phyloP scores from a whole-genome alignment of 768 basidiomycete species.

The Tulasnella sp. region DNA sequence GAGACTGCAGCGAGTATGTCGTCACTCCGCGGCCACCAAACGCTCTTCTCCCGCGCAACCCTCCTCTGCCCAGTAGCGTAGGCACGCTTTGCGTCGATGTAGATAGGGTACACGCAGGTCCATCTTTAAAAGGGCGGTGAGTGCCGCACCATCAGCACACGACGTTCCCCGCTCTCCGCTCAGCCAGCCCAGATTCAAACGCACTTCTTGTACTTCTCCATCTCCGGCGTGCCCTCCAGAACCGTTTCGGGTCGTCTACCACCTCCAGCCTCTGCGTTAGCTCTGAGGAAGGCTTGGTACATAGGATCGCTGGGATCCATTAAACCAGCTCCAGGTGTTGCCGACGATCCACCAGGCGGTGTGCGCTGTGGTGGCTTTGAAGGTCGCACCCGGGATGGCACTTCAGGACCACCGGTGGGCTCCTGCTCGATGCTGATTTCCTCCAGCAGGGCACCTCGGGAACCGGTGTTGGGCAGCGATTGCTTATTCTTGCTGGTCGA shows the following conservation, averaged over 20 bases:
- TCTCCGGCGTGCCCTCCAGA: slow-evolving; percentile 45
- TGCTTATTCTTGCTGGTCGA: slow-evolving; percentile 5
- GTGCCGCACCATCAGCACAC: neutral
- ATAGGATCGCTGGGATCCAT: slow-evolving; percentile 17
- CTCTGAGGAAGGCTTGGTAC: slow-evolving; percentile 7
- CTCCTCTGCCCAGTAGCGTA: slow-evolving; percentile 80
- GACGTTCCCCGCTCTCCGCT: neutral
- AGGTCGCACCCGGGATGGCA: neutral
- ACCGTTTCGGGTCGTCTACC: neutral
- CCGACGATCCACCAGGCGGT: slow-evolving; percentile 2
- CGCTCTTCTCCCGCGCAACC: slow-evolving; percentile 67
- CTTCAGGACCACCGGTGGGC: slow-evolving; percentile 12
- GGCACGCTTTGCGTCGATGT: slow-evolving; percentile 91
- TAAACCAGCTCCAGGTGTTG: neutral
- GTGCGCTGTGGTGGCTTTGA: slow-evolving; percentile 2
- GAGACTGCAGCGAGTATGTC: slow-evolving; percentile 84
- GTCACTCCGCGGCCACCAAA: slow-evolving; percentile 95
- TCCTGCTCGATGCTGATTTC: slow-evolving; percentile 46
- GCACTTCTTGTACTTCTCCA: slow-evolving; percentile 80
- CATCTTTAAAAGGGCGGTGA: slow-evolving; percentile 53
- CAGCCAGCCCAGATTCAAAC: slow-evolving; percentile 35
- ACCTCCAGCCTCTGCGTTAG: slow-evolving; percentile 11
- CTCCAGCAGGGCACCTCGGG: slow-evolving; percentile 72
- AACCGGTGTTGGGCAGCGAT: slow-evolving; percentile 59
- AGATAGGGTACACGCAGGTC: slow-evolving; percentile 95